phyloP scores from a whole-genome alignment of 352 stramenopile species.

The Globisporangium cylindrosporum region DNA sequence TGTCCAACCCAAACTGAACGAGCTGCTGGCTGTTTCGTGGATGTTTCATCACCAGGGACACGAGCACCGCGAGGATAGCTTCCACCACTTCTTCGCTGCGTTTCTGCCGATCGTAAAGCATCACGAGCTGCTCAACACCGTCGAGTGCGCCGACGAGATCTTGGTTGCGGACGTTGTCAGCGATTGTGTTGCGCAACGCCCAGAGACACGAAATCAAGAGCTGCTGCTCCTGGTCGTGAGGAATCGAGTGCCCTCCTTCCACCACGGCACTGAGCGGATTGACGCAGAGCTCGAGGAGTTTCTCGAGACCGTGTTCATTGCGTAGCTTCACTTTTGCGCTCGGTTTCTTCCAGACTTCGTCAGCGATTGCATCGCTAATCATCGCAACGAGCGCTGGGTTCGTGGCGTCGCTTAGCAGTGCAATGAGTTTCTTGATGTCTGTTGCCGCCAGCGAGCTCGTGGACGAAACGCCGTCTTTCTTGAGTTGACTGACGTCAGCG shows the following conservation, averaged over 20 bases:
- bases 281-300: slow-evolving; percentile 51
- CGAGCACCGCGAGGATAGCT: slow-evolving; percentile 48
- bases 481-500: slow-evolving; percentile 54
- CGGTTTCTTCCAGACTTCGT: slow-evolving; percentile 69
- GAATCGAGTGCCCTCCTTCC: not conserved
- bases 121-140: slow-evolving; percentile 47
- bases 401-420: slow-evolving; percentile 48
- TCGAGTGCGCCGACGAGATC: slow-evolving; percentile 51
- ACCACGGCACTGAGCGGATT: slow-evolving; percentile 17
- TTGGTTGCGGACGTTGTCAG: slow-evolving; percentile 60
- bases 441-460: slow-evolving; percentile 32
- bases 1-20: slow-evolving; percentile 54
- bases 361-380: slow-evolving; percentile 73
- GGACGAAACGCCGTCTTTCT: slow-evolving; percentile 33
- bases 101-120: slow-evolving; percentile 39
- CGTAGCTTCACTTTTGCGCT: slow-evolving; percentile 55
- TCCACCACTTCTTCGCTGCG: slow-evolving; percentile 58
- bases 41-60: slow-evolving; percentile 54
- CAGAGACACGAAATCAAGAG: slow-evolving; percentile 62
- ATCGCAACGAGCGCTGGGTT: slow-evolving; percentile 61
- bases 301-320: slow-evolving; percentile 67
- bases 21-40: slow-evolving; percentile 62
- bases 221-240: slow-evolving; percentile 22
- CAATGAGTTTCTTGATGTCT: slow-evolving; percentile 69
- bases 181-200: slow-evolving; percentile 58